These are phyloP conservation scores for Hanseniaspora uvarum DNA, from an alignment of 1,139 yeast species.

Conservation along the genomic window DNA sequence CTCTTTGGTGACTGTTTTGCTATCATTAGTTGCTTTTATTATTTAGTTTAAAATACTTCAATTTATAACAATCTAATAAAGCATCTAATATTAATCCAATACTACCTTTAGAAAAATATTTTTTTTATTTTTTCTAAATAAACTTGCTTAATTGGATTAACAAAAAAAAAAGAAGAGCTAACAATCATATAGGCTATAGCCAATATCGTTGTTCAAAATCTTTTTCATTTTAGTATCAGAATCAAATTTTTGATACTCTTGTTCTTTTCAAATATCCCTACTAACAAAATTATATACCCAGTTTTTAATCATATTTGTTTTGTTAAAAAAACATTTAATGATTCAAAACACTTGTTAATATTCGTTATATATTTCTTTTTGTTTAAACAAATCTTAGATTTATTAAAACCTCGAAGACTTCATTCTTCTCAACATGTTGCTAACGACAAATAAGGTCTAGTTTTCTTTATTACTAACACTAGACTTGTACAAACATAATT, in stretches of 20 bases:
- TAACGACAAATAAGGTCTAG: too few relatives aligned
- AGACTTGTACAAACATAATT: too few relatives aligned
- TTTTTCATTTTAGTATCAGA: background rate
- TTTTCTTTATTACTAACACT: too few relatives aligned
- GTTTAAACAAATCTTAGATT: background rate
- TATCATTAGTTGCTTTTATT: background rate
- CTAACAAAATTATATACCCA: background rate
- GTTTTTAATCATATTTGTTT: background rate
- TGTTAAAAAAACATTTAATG: background rate
- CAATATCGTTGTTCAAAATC: background rate
- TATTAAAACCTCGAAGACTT: background rate
- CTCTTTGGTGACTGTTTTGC: background rate
- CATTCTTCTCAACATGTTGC: too few relatives aligned
- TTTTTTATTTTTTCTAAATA: too few relatives aligned
- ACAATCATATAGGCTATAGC: background rate
- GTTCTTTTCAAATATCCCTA: background rate
- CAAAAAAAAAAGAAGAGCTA: background rate
- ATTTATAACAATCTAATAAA: background rate
- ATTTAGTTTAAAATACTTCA: background rate
- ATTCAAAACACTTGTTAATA: background rate
- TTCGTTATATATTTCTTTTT: background rate
- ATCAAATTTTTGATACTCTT: too few relatives aligned
- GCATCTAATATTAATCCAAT: background rate
- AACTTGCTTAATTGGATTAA: background rate
- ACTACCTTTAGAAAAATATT: too few relatives aligned